phyloP scores from a whole-genome alignment of 1,284 basidiomycete species.

The Moesziomyces sp. region DNA sequence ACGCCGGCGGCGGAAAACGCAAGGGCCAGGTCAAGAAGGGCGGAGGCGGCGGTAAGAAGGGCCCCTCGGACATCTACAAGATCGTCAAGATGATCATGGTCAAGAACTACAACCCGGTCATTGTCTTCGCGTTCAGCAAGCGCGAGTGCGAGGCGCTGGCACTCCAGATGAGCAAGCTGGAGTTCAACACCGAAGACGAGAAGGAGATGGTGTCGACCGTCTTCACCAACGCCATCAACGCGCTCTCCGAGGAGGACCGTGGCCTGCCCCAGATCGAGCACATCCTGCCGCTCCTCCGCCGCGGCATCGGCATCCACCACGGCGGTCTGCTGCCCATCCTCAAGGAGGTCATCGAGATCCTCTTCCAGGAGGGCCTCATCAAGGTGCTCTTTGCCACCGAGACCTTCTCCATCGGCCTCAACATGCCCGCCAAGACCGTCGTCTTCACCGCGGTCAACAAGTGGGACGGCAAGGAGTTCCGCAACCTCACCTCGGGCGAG shows the following conservation, averaged over 20 bases:
- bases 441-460: conserved; percentile 96
- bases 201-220: conserved; percentile 87
- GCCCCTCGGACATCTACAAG: conserved; percentile 97
- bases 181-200: conserved; percentile 94
- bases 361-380: conserved; percentile 99
- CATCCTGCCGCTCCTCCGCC: conserved; percentile 89
- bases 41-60: conserved; percentile 93
- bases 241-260: conserved; percentile 86
- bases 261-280: conserved; percentile 93
- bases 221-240: conserved; percentile 93
- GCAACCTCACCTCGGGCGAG: conserved; percentile 75
- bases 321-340: conserved; percentile 96
- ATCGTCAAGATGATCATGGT: conserved; percentile 99
- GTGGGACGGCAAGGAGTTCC: conserved; percentile 94
- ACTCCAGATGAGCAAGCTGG: conserved; percentile 90
- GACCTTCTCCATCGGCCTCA: conserved; percentile 98
- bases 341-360: conserved; percentile 98
- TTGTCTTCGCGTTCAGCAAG: conserved; percentile 98
- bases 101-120: conserved; percentile 98
- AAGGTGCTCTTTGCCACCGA: conserved; percentile 99
- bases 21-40: conserved; percentile 79
- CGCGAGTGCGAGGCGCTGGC: conserved; percentile 96
- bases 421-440: conserved; percentile 99
- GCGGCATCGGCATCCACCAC: conserved; percentile 98
- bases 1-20: conserved; percentile 77